Base-by-base conservation (phyloP, 495 filamentous ascomycete species). In the Haplographium delicatum region DNA sequence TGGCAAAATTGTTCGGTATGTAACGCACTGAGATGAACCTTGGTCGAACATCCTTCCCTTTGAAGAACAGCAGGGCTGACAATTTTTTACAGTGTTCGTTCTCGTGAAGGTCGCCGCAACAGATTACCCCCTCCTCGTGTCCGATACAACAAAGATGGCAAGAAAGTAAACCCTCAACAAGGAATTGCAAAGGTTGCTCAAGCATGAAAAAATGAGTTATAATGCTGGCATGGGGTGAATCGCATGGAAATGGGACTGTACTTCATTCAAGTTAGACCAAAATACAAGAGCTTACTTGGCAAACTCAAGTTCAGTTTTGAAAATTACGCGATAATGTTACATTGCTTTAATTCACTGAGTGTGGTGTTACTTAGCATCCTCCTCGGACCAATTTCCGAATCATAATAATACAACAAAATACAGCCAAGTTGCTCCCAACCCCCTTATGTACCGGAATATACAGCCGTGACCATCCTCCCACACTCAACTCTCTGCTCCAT, bases 1-100 rank as follows among this genome's bases (percentile, higher is more conserved):
- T 80, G 93, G 94, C 79, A 99, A 99, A 87, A 97, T 97, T 72
- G 94, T 99, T 71, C 91, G 93, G 93, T 98, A 86, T 71, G 89
- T 80, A 65, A 68, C 63, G 71, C 67, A 30, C 65, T 76, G 72
- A 78, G 76, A 80, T 59, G 76, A 80, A 61, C 75, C 76, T 78
- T 79, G 72, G 74, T 72, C 66, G 72, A 75, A 76, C 72, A 59
- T 71, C 69, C 51, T 60, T 35, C 27, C 26, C 28, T 41, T 15
- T 35, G 4, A 2, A 50, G 45, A 51, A 50, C 57, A 62, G 50
- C 60, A 58, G 56, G 57, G 48, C 52, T 56, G 45, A 56, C 48
- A 75, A 68, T 62, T 53, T 45, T 47, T 24, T 60, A 58, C 60
- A 97, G 93, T 85, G 93, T 99, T 70, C 93, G 93, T 62, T 97